Evolutionary conservation across 2,329 filamentous ascomycete genomes (phyloP), one percentile per base, ranked within the genome.

Genomic region (Chrysosporium queenslandicum): DNA sequence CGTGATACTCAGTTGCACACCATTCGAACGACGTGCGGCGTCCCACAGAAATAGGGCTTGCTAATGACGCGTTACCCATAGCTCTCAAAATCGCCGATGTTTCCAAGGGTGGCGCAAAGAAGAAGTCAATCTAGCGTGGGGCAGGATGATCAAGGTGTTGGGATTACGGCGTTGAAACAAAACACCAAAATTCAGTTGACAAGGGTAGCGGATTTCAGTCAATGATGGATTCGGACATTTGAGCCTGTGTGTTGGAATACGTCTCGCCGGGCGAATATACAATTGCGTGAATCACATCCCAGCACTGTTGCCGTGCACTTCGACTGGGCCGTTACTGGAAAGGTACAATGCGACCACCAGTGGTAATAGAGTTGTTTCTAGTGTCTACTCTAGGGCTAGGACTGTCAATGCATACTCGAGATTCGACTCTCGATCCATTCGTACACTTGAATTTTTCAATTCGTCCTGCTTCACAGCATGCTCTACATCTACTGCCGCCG

Each of bases 1-100:
- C 68, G 88, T 77, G 25, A 47, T 7, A 18, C 36, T 4, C 6
- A 39, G 16, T 39, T 20, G n/a, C 2, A 11, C n/a, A n/a, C n/a
- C n/a, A n/a, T n/a, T n/a, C n/a, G n/a, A n/a, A n/a, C n/a, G n/a
- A n/a, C n/a, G n/a, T n/a, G n/a, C n/a, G n/a, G n/a, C n/a, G n/a
- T 43, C 21, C 9, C 29, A 20, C 5, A 12, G n/a, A 14, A 36
- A 39, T 4, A 0, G 16, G 23, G 47, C 52, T 39, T 37, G 50
- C 50, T 58, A 40, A 53, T 20, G n/a, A n/a, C 9, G 48, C 21
- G 56, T 40, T 30, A 52, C 14, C 43, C 56, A 63, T 58, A 72
- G 69, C 69, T 54, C 67, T 72, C 54, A 71, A 71, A 65, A 69
- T 71, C 50, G 67, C 66, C 57, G 69, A 72, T 58, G 69, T 72